phyloP scores from a whole-genome alignment of 257 asterid species.

The Cruciata laevipes region DNA sequence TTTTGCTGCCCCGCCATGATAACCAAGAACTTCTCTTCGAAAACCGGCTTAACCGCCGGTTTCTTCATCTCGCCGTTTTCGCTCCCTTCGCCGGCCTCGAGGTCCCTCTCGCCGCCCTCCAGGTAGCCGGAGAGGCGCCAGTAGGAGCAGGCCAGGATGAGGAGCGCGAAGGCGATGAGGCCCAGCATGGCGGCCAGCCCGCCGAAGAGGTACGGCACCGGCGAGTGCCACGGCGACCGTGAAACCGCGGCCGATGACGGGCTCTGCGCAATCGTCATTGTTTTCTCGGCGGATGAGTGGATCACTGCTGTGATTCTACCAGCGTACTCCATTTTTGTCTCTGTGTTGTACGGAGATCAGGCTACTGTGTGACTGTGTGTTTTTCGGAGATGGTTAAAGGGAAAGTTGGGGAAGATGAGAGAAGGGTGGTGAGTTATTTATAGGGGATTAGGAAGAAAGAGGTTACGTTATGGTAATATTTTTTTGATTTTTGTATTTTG shows the following conservation, averaged over 20 bases:
- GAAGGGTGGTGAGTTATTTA: slow-evolving; percentile 15
- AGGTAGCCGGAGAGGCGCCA: slow-evolving; percentile 60
- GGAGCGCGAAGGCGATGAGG: slow-evolving; percentile 77
- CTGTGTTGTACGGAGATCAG: background rate
- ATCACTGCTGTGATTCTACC: background rate
- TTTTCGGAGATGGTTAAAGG: background rate
- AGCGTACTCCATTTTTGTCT: background rate
- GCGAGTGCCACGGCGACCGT: slow-evolving; percentile 87
- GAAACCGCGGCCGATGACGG: slow-evolving; percentile 22
- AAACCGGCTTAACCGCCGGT: slow-evolving; percentile 26
- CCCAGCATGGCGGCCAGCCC: slow-evolving; percentile 93
- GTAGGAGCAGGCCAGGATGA: slow-evolving; percentile 77
- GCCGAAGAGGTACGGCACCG: slow-evolving; percentile 87
- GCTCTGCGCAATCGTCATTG: slow-evolving; percentile 29
- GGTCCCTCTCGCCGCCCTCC: slow-evolving; percentile 43
- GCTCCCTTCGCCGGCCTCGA: slow-evolving; percentile 41
- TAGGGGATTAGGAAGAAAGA: slow-evolving; percentile 16
- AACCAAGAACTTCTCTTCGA: slow-evolving; percentile 76
- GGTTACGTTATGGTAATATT: background rate
- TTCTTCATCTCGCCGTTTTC: slow-evolving; percentile 19
- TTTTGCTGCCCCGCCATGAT: slow-evolving; percentile 86
- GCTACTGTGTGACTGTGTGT: background rate
- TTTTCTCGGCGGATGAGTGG: slow-evolving; percentile 16
- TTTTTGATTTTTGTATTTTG: background rate
- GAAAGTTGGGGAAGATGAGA: background rate